Conservation (phyloP, 306 rosid genomes). For the Luffa aegyptiaca region DNA sequence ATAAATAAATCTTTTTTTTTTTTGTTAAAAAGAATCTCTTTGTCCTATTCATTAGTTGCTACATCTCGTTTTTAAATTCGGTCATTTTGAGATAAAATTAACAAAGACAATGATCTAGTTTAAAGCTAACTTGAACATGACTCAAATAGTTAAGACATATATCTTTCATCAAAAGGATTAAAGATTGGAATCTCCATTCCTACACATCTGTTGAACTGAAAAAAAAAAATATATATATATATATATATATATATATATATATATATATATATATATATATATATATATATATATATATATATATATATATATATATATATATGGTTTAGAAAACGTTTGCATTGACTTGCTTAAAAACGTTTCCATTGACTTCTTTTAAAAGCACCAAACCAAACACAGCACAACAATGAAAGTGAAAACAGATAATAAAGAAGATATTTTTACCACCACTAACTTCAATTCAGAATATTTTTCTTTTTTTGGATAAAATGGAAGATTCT, state of each 20-base stretch:
- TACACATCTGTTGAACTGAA: no score
- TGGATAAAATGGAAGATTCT: background rate
- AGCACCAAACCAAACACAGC: background rate
- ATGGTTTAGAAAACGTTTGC: background rate
- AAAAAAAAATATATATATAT: no score
- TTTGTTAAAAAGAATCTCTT: background rate
- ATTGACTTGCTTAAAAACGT: background rate
- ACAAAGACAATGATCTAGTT: background rate
- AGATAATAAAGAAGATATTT: background rate
- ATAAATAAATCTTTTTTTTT: background rate
- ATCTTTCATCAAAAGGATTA: no score
- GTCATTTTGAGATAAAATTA: background rate
- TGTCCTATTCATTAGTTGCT: background rate
- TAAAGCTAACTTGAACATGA: no score
- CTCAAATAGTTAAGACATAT: no score
- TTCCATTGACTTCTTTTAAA: background rate
- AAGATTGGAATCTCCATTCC: no score
- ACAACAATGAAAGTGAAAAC: background rate
- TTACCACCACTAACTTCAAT: background rate
- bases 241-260: no score
- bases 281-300: no score
- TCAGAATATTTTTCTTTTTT: background rate
- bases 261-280: no score
- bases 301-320: no score
- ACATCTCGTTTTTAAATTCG: background rate